phyloP scores from a whole-genome alignment of 2,329 filamentous ascomycete genomes.

The Fusarium xyrophilum region DNA sequence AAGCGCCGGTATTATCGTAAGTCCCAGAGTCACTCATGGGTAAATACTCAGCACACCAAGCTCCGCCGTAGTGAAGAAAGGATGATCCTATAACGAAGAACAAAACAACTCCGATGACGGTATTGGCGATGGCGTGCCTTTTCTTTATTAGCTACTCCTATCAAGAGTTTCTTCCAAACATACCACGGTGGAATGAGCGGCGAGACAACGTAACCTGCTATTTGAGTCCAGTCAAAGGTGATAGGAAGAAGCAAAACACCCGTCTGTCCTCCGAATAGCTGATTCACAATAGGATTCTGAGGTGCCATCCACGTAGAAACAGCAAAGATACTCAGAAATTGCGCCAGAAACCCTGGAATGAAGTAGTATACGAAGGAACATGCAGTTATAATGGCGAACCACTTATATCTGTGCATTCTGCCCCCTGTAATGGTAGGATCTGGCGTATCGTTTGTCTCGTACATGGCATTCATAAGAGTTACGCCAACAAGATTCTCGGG shows the following conservation, averaged over 20 bases:
- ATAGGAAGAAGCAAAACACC: constrained; percentile 73
- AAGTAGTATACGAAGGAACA: constrained; percentile 71
- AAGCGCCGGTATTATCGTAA: constrained; percentile 72
- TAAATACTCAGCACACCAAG: constrained; percentile 69
- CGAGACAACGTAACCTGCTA: constrained; percentile 71
- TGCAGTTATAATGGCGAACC: constrained; percentile 66
- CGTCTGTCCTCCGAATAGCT: constrained; percentile 73
- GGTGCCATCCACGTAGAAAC: constrained; percentile 77
- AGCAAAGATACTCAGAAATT: constrained; percentile 73
- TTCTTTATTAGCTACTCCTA: not conserved
- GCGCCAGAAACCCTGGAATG: constrained; percentile 72
- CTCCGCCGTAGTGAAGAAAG: constrained; percentile 68
- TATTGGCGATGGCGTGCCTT: constrained; percentile 76
- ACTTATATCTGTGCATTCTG: constrained; percentile 68
- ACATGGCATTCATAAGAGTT: constrained; percentile 74
- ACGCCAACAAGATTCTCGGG: constrained; percentile 71
- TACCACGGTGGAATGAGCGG: constrained; percentile 74
- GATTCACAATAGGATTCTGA: constrained; percentile 71
- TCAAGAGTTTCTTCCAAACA: constrained; percentile 23
- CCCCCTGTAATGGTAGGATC: constrained; percentile 67
- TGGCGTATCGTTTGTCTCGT: constrained; percentile 62
- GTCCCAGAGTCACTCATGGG: constrained; percentile 74
- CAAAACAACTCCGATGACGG: constrained; percentile 68
- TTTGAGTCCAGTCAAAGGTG: constrained; percentile 79
- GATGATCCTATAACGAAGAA: constrained; percentile 69